phyloP scores from a whole-genome alignment of 1,284 basidiomycete species.

The Sphagnurus paluster region DNA sequence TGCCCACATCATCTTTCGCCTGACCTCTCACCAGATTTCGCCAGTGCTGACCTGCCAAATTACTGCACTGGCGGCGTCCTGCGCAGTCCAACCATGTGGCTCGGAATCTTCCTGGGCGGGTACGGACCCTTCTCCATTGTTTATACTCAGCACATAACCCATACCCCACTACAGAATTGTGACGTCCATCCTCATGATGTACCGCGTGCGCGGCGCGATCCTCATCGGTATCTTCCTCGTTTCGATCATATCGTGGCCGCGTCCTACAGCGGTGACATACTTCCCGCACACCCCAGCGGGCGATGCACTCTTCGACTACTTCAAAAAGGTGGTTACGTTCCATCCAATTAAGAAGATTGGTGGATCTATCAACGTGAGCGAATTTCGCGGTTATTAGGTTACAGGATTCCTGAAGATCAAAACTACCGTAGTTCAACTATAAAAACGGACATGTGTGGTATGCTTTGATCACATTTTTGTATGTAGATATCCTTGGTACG shows the following conservation, averaged over 20 bases:
- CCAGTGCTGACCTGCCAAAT: slow-evolving; percentile 41
- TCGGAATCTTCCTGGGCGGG: slow-evolving; percentile 89
- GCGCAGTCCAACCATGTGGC: slow-evolving; percentile 79
- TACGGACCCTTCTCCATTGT: slow-evolving; percentile 30
- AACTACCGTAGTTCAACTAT: slow-evolving; percentile 56
- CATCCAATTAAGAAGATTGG: slow-evolving; percentile 62
- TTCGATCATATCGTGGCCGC: slow-evolving; percentile 88
- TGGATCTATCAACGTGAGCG: slow-evolving; percentile 64
- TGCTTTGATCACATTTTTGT: slow-evolving; percentile 85
- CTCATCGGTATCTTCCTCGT: slow-evolving; percentile 84
- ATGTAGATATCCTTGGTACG: slow-evolving; percentile 82
- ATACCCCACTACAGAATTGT: slow-evolving; percentile 47
- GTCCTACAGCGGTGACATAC: slow-evolving; percentile 76
- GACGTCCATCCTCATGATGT: slow-evolving; percentile 80
- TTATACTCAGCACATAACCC: background rate
- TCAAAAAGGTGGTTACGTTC: slow-evolving; percentile 86
- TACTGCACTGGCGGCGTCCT: slow-evolving; percentile 74
- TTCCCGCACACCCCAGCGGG: slow-evolving; percentile 78
- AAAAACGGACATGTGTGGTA: slow-evolving; percentile 82
- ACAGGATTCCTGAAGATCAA: background rate
- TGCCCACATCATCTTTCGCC: slow-evolving; percentile 10
- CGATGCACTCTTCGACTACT: slow-evolving; percentile 79
- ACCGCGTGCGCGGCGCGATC: slow-evolving; percentile 84
- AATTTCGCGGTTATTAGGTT: slow-evolving; percentile 7
- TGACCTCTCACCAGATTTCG: slow-evolving; percentile 24